Base-by-base conservation (phyloP, 1,139 yeast genomes). In the Suhomyces kunorum region DNA sequence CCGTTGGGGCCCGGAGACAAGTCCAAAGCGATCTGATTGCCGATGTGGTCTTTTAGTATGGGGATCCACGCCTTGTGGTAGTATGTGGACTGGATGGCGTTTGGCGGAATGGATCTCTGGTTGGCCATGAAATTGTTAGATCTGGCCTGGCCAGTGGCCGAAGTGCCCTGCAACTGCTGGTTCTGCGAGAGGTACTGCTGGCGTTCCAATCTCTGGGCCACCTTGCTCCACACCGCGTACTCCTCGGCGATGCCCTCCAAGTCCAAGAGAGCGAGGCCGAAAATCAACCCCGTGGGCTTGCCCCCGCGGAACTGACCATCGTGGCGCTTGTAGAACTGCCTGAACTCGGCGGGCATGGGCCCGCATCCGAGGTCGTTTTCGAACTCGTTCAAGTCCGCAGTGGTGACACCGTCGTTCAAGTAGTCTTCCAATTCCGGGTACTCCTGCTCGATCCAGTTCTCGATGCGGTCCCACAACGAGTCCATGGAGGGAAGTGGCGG, bases 231-330 rank as follows among this genome's bases (percentile, higher is more conserved):
- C 43, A 83, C 74, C 26, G 72, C 66, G 64, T 83, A 80, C 59
- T 86, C 94, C 51, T 81, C 87, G 35, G 80, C 74, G 40, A 85
- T 75, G 41, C 79, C 71, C 58, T 86, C 95, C 45, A 86, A 66
- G 58, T 85, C 92, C 53, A 87, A 66, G 36, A 86, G 69, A 4
- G 81, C 78, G 54, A 83, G 69, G 16, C 94, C 90, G 71, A 82
- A 81, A 35, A 87, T 61, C 39, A 85, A 68, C 4, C 95, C 95
- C 2, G 85, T 77, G 15, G 89, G 88, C 51, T 76, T 74, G 13
- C 90, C 90, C 36, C 87, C 85, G 33, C 80, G 66, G 48, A 84
- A 81, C 64, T 87, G 95, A 44, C 95, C 95, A 58, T 87, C 95
- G 58, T 86, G 92, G 44, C 81, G 69, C 59, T 79, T 78, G 59